phyloP scores from a whole-genome alignment of 2,329 filamentous ascomycete species.

The Cryphonectria japonica region DNA sequence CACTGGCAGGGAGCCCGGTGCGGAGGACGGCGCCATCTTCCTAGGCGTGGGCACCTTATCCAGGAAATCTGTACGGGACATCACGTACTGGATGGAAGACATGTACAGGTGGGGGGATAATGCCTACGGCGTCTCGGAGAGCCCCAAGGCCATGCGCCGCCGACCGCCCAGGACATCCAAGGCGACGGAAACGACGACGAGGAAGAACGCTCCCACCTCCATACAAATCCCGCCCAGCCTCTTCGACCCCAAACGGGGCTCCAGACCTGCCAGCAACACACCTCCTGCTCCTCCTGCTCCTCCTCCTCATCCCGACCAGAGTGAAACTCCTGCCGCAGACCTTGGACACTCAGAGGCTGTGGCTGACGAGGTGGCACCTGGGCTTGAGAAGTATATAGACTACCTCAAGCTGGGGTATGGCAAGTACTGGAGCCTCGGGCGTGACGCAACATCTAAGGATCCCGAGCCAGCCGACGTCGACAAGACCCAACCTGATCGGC shows the following conservation, averaged over 20 bases:
- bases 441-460: constrained; percentile 15
- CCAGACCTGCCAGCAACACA: constrained; percentile 7
- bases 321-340: constrained; percentile 12
- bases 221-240: constrained; percentile 28
- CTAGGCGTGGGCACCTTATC: constrained; percentile 77
- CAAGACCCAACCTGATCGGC: constrained; percentile 25
- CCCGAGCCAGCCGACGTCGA: not conserved
- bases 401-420: constrained; percentile 71
- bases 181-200: constrained; percentile 11
- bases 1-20: constrained; percentile 65
- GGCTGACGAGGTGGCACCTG: constrained; percentile 40
- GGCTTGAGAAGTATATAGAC: constrained; percentile 60
- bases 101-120: constrained; percentile 82
- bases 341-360: not conserved
- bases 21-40: constrained; percentile 85
- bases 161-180: constrained; percentile 44
- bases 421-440: constrained; percentile 62
- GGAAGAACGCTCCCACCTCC: constrained; percentile 35
- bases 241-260: constrained; percentile 19
- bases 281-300: not conserved
- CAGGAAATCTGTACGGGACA: constrained; percentile 68
- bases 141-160: constrained; percentile 69
- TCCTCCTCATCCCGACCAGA: not conserved
- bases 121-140: constrained; percentile 83
- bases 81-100: constrained; percentile 87